phyloP scores from a whole-genome alignment of 2,329 filamentous ascomycete genomes.

The Trichoderma sp. region DNA sequence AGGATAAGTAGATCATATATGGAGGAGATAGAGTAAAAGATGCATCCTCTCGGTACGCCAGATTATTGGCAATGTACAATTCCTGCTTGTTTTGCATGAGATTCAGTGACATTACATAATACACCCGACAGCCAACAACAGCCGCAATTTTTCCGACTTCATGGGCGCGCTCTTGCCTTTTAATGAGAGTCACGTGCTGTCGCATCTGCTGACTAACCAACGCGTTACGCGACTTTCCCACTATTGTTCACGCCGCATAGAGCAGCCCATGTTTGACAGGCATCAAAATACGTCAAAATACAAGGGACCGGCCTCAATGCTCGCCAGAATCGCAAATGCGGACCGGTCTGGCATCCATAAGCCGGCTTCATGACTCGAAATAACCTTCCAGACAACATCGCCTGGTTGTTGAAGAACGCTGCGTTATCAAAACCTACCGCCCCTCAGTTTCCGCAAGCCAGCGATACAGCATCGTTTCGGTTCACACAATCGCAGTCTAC shows the following conservation, averaged over 20 bases:
- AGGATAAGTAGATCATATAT: not conserved
- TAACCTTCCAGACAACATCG: slow-evolving; percentile 56
- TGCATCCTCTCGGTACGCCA: not conserved
- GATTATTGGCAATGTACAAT: not conserved
- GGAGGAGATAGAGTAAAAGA: not conserved
- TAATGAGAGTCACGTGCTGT: slow-evolving; percentile 23
- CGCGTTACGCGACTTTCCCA: slow-evolving; percentile 31
- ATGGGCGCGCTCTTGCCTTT: not conserved
- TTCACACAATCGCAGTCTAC: slow-evolving; percentile 30
- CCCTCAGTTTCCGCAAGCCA: slow-evolving; percentile 37
- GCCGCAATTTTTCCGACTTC: not conserved
- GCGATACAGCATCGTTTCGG: slow-evolving; percentile 28
- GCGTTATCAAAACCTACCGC: slow-evolving; percentile 41
- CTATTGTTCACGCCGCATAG: slow-evolving; percentile 13
- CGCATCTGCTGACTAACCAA: slow-evolving; percentile 34
- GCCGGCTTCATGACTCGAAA: slow-evolving; percentile 60
- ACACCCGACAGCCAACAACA: not conserved
- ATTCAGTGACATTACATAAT: not conserved
- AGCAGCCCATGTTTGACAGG: not conserved
- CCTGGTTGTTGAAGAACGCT: slow-evolving; percentile 55
- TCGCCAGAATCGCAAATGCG: slow-evolving; percentile 24
- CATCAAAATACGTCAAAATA: not conserved
- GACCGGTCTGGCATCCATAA: slow-evolving; percentile 25
- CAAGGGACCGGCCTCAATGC: slow-evolving; percentile 25
- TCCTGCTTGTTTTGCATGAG: not conserved